Conservation (phyloP, 495 filamentous ascomycete species). For the Neurospora sp. region DNA sequence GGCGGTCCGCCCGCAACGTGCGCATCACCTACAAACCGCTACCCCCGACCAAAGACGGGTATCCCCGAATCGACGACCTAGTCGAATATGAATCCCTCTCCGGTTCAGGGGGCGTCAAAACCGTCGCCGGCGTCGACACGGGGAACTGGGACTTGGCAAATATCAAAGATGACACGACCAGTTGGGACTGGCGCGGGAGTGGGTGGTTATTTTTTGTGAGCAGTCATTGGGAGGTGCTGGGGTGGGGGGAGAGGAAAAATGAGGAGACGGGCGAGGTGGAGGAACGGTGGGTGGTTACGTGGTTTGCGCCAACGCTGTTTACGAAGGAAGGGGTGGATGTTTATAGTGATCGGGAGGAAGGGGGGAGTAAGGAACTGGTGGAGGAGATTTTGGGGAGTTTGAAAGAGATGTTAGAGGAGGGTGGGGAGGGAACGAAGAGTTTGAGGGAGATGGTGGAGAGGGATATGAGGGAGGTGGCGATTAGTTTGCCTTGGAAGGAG, state of each 20-base stretch:
- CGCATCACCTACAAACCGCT: slow-evolving; percentile 58
- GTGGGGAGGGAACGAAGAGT: slow-evolving; percentile 12
- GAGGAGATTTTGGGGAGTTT: slow-evolving; percentile 35
- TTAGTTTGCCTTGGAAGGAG: slow-evolving; percentile 37
- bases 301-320: slow-evolving; percentile 65
- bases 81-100: slow-evolving; percentile 50
- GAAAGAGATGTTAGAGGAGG: slow-evolving; percentile 19
- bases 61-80: slow-evolving; percentile 50
- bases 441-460: slow-evolving; percentile 30
- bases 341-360: slow-evolving; percentile 48
- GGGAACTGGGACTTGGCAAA: slow-evolving; percentile 21
- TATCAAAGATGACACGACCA: slow-evolving; percentile 18
- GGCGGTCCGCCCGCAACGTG: slow-evolving; percentile 61
- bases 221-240: slow-evolving; percentile 66
- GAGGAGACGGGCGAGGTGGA: slow-evolving; percentile 19
- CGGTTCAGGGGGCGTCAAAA: slow-evolving; percentile 39
- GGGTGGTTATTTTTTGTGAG: slow-evolving; percentile 53
- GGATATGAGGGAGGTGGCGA: slow-evolving; percentile 36
- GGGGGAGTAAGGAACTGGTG: slow-evolving; percentile 37
- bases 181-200: slow-evolving; percentile 65
- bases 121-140: slow-evolving; percentile 55
- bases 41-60: slow-evolving; percentile 14
- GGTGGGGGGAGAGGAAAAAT: slow-evolving; percentile 44
- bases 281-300: slow-evolving; percentile 60
- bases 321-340: slow-evolving; percentile 68